Evolutionary conservation across 2,329 filamentous ascomycete species (phyloP).

Genomic region (Apiospora malaysiana): DNA sequence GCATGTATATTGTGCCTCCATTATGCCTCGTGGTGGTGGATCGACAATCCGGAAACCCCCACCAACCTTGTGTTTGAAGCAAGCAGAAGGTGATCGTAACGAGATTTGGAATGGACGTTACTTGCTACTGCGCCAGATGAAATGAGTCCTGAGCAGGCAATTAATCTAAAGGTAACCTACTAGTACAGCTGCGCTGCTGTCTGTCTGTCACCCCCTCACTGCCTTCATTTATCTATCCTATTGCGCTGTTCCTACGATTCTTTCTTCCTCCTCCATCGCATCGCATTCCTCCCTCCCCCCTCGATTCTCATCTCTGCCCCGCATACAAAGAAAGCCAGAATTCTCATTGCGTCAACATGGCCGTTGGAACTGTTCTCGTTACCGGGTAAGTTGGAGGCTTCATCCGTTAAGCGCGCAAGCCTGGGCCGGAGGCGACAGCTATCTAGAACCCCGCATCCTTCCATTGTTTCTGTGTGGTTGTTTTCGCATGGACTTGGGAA

Average conservation of each 20-base stretch:
- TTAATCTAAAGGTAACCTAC: slow-evolving; percentile 7
- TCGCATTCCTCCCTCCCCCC: not conserved
- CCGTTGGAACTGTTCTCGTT: slow-evolving; percentile 86
- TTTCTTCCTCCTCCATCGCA: not conserved
- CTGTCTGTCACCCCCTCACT: not conserved
- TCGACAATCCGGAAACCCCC: slow-evolving; percentile 17
- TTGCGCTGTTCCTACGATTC: not conserved
- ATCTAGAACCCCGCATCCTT: slow-evolving; percentile 15
- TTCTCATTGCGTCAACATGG: slow-evolving; percentile 58
- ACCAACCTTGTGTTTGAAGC: slow-evolving; percentile 13
- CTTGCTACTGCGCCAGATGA: slow-evolving; percentile 14
- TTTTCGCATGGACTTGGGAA: not conserved
- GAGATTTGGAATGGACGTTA: slow-evolving; percentile 18
- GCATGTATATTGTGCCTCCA: not conserved
- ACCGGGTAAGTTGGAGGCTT: slow-evolving; percentile 73
- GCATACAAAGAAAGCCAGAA: slow-evolving; percentile 21
- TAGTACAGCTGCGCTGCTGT: not conserved
- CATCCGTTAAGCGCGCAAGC: not conserved
- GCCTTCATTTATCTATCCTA: not conserved
- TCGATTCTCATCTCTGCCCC: slow-evolving; percentile 3
- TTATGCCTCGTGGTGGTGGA: not conserved
- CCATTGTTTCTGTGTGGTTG: not conserved
- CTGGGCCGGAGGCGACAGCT: not conserved
- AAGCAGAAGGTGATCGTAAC: slow-evolving; percentile 17
- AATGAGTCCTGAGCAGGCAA: slow-evolving; percentile 7